Evolutionary conservation across 2,329 filamentous ascomycete genomes (phyloP).

Genomic region (Colletotrichum scovillei): DNA sequence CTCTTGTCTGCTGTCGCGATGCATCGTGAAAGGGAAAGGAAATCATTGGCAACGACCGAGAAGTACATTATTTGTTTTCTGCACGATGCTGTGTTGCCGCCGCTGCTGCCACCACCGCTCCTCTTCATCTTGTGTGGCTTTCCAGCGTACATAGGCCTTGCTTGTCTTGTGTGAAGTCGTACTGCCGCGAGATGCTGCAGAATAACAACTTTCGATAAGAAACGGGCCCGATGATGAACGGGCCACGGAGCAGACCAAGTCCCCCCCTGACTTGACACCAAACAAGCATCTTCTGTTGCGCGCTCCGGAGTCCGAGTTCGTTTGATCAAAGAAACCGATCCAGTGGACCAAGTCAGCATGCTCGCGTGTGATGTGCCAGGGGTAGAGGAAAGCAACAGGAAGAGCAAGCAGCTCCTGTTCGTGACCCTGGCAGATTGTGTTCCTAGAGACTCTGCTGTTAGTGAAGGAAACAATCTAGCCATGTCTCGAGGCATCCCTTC

Average conservation of each 20-base stretch:
- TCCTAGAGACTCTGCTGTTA: neutral
- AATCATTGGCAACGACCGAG: neutral
- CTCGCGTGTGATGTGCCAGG: neutral
- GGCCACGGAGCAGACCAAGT: constrained; percentile 16
- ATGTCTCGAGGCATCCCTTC: constrained; percentile 3
- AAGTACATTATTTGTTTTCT: neutral
- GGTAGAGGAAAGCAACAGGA: neutral
- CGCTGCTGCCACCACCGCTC: neutral
- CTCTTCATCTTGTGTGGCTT: constrained; percentile 2
- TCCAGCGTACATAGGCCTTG: neutral
- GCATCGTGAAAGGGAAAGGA: neutral
- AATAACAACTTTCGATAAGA: neutral
- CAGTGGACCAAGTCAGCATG: neutral
- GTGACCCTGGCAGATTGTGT: constrained; percentile 4
- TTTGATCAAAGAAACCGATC: constrained; percentile 5
- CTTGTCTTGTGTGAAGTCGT: neutral
- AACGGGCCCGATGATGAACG: constrained; percentile 4
- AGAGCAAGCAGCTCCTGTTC: neutral
- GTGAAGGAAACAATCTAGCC: constrained; percentile 4
- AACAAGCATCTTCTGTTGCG: constrained; percentile 21
- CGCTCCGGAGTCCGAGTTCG: constrained; percentile 20
- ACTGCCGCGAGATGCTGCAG: constrained; percentile 7
- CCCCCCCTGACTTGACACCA: constrained; percentile 17
- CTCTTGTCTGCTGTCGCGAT: neutral
- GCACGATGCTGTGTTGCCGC: neutral